Conservation (phyloP, 192 early-diverging fungal species). For the Linnemannia exigua region DNA sequence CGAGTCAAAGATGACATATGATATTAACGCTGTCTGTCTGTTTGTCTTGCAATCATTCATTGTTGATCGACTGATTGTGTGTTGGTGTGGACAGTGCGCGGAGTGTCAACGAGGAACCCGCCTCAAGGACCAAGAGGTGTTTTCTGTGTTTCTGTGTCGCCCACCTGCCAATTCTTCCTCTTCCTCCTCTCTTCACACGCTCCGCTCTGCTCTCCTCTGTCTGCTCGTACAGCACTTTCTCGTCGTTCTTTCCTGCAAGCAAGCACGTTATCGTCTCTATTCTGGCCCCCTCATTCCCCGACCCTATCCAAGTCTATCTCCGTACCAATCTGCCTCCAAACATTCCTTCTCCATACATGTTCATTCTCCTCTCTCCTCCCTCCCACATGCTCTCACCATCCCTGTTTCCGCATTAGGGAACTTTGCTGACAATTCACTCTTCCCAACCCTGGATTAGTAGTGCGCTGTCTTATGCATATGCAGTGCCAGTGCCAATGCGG, state of each 20-base stretch:
- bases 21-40: background rate
- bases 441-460: background rate
- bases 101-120: no score
- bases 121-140: no score
- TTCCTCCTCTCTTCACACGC: background rate
- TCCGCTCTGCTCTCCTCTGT: background rate
- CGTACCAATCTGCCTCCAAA: background rate
- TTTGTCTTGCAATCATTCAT: background rate
- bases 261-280: background rate
- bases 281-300: background rate
- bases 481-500: background rate
- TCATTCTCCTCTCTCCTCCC: background rate
- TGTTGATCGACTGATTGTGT: background rate
- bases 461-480: background rate
- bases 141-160: no score
- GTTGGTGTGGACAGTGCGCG: background rate
- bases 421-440: conserved; percentile 5
- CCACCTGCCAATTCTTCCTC: background rate
- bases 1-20: background rate
- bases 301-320: background rate
- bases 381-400: background rate
- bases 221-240: no score
- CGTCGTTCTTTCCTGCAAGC: no score
- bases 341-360: background rate
- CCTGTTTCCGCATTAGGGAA: conserved; percentile 4